A percentile compares a stretch with the other conserved stretches of the same genome.
Conservation (phyloP, 768 basidiomycete genomes). For the Leccinum longicurvipes region DNA sequence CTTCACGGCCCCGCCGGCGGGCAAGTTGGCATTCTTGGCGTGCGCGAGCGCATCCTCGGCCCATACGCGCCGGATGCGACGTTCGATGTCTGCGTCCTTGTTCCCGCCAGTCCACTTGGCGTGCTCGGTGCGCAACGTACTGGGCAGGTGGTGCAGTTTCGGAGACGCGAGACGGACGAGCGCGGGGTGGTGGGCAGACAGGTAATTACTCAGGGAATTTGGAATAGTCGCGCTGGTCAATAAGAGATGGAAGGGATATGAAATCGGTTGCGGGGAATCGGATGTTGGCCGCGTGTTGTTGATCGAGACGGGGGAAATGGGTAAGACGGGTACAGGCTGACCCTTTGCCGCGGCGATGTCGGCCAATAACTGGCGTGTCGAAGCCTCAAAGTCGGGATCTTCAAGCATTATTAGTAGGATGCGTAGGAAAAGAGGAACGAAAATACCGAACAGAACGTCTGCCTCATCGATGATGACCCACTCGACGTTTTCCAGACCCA, state of each 20-base stretch:
- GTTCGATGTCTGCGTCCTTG: conserved; percentile 75
- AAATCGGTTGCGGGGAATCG: conserved; percentile 15
- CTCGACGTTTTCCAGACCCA: conserved; percentile 68
- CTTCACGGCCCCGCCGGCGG: conserved; percentile 19
- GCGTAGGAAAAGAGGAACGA: not conserved
- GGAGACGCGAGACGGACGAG: conserved; percentile 79
- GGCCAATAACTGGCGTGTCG: conserved; percentile 65
- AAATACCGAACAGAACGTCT: conserved; percentile 80
- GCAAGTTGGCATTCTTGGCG: conserved; percentile 24
- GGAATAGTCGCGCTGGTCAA: conserved; percentile 89
- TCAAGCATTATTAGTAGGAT: not conserved
- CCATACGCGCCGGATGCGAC: conserved; percentile 72
- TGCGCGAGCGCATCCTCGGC: conserved; percentile 51
- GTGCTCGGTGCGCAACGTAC: conserved; percentile 66
- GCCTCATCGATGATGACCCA: conserved; percentile 94
- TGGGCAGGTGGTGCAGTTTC: conserved; percentile 73
- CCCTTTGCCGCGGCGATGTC: conserved; percentile 67
- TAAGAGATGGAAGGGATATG: conserved; percentile 78
- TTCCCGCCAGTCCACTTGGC: conserved; percentile 77
- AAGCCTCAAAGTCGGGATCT: conserved; percentile 83
- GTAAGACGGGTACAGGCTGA: conserved; percentile 17
- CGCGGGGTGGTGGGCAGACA: conserved; percentile 57
- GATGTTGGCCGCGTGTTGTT: conserved; percentile 3
- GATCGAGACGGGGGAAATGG: conserved; percentile 19
- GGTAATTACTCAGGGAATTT: conserved; percentile 61